Evolutionary conservation across 2,329 filamentous ascomycete genomes (phyloP).

Genomic region (Zarea fungicola): DNA sequence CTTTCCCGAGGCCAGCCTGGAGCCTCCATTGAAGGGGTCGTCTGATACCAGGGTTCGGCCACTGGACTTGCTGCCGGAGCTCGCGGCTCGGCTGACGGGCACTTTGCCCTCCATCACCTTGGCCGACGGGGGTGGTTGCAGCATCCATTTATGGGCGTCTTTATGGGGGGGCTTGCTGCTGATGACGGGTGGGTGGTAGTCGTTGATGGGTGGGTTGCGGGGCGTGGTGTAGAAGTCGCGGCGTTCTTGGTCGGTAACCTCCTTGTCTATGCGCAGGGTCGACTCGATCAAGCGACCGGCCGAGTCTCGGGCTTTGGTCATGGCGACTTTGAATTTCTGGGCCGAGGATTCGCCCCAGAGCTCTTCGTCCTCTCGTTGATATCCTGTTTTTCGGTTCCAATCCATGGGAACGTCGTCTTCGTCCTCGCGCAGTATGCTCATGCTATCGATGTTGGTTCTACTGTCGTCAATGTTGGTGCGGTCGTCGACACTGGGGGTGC

Average conservation of each 20-base stretch:
- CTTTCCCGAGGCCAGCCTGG: constrained; percentile 42
- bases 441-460: constrained; percentile 31
- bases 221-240: constrained; percentile 57
- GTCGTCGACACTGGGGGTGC: constrained; percentile 33
- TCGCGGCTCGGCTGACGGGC: constrained; percentile 58
- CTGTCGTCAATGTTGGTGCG: constrained; percentile 34
- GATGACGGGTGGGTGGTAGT: constrained; percentile 79
- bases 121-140: constrained; percentile 84
- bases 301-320: constrained; percentile 53
- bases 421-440: constrained; percentile 45
- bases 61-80: constrained; percentile 48
- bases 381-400: constrained; percentile 68
- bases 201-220: constrained; percentile 71
- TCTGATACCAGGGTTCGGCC: constrained; percentile 38
- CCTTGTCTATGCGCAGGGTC: constrained; percentile 47
- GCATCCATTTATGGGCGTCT: constrained; percentile 81
- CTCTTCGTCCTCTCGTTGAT: constrained; percentile 84
- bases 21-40: constrained; percentile 36
- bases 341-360: constrained; percentile 67
- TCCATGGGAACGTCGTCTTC: constrained; percentile 38
- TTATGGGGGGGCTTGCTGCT: constrained; percentile 65
- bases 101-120: constrained; percentile 88
- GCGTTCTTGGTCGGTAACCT: constrained; percentile 47
- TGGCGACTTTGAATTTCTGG: constrained; percentile 52
- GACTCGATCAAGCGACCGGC: constrained; percentile 50